Evolutionary conservation across 441 rosid genomes (phyloP), one percentile per base, ranked within the genome.

Genomic region (Pelargonium citronellum): DNA sequence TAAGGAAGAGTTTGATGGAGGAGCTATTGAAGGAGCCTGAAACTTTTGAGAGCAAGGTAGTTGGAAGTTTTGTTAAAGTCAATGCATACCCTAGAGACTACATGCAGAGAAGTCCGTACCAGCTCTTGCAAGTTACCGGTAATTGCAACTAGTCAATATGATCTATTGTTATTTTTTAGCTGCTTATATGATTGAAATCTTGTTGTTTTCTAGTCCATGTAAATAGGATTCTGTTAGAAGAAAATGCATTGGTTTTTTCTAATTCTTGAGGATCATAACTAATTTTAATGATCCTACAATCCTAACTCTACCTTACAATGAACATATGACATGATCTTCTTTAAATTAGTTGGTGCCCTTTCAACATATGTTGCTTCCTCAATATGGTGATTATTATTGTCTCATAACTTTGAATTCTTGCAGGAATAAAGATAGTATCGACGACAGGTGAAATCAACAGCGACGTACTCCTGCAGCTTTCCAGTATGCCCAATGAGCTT

Each of bases 31-130:
- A 74, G 73, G 83, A 83, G 64, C 53, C 76, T 9, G 82, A 82
- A 17, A 75, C 64, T 34, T 79, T 81, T 72, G 87, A 67, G 70
- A 75, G 61, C 27, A 87, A 89, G 78, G 77, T 87, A 60, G 69
- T 85, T 17, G 91, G 91, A 74, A 80, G 84, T 80, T 85, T 89
- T 74, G 90, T 89, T 73, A 89, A 83, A 83, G 82, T 89, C 15
- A 87, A 80, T 79, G 75, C 69, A 66, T 80, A 79, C 66, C 78
- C 84, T 41, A 73, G 68, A 34, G 83, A 84, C 67, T 17, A 7
- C 69, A 39, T 43, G 16, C 79, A 68, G 24, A 83, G 55, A 69
- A 76, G 70, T 73, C 71, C 82, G 53, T 74, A 73, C 76, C 83
- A 81, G 74, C 75, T 89, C 70, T 64, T 79, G 72, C 83, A 80